Evolutionary conservation across 2,329 filamentous ascomycete genomes (phyloP), one percentile per base, ranked within the genome.

Genomic region (Pseudogymnoascus sp.): DNA sequence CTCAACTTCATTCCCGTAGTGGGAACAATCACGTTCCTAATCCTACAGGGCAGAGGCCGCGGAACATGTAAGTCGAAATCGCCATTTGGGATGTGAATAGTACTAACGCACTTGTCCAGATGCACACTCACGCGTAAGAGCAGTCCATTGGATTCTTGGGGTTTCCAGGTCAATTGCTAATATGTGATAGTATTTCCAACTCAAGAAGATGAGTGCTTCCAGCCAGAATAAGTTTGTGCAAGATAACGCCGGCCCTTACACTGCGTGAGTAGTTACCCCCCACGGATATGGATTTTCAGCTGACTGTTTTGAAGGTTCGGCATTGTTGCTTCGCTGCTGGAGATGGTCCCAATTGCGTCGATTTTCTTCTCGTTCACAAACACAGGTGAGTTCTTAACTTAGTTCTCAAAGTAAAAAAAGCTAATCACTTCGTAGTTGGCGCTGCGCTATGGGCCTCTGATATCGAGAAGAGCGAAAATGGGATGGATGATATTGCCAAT

Each of bases 361-460:
- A 88, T 96, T 61, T 81, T 93, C 65, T 96, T 96, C 71, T 83
- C 89, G 0, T 97, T 96, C 74, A 96, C 92, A 14, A 97, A 96
- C 74, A 89, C 90, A 1, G 84, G 84, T 84, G 77, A 71, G 76
- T 67, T 8, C 37, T 4, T 8, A 45, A 25, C 52, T 21, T 31
- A 5, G 14, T 6, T 16, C 7, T 60, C 16, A 5, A 6, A 9
- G n/a, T 23, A 23, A 4, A 18, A 1, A n/a, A 35, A 21, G 8
- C 49, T 55, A 8, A 55, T 7, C 9, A 14, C 11, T 4, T 55
- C 3, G 0, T 58, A 87, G 91, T 96, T 63, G 93, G 92, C 6
- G 93, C 93, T 61, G 93, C 93, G 6, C 78, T 97, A n/a, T 97
- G 92, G 92, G 93, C 93, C 41, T 90, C 91, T 16, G 92, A 96